phyloP scores from a whole-genome alignment of 176 grass and related monocot genomes.

The Cymbopogon citratus region DNA sequence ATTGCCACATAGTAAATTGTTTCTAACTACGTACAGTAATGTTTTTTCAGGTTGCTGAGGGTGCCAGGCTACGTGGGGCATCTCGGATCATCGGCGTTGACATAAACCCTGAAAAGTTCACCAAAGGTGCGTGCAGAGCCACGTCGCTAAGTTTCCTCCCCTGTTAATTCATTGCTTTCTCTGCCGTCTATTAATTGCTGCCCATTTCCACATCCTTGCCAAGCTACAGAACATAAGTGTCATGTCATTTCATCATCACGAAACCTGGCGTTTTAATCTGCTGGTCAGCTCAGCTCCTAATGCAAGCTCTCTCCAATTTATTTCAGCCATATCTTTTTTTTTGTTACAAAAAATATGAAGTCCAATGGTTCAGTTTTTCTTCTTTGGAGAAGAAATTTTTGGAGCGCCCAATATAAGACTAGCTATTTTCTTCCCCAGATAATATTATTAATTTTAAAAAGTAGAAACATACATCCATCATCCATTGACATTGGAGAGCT shows the following conservation, averaged over 20 bases:
- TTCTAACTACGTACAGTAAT: not conserved
- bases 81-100: slow-evolving; percentile 67
- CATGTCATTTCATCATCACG: not conserved
- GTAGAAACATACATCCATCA: not conserved
- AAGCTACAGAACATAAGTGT: not conserved
- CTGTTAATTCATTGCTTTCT: no score
- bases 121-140: slow-evolving; percentile 37
- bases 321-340: not conserved
- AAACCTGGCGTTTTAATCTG: not conserved
- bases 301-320: not conserved
- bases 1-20: not conserved
- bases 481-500: not conserved
- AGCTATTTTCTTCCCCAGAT: not conserved
- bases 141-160: not conserved
- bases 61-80: slow-evolving; percentile 58
- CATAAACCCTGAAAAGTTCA: slow-evolving; percentile 62
- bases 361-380: not conserved
- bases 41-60: slow-evolving; percentile 53
- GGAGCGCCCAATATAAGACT: not conserved
- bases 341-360: not conserved
- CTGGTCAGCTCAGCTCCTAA: not conserved
- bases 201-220: not conserved
- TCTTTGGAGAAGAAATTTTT: not conserved
- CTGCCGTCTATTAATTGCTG: not conserved
- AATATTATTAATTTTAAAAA: not conserved